A percentile compares a stretch with the other conserved stretches of the same genome.
These are phyloP conservation scores for Helianthus tuberosus DNA, from an alignment of 129 eudicot genomes.

Conservation along the genomic window DNA sequence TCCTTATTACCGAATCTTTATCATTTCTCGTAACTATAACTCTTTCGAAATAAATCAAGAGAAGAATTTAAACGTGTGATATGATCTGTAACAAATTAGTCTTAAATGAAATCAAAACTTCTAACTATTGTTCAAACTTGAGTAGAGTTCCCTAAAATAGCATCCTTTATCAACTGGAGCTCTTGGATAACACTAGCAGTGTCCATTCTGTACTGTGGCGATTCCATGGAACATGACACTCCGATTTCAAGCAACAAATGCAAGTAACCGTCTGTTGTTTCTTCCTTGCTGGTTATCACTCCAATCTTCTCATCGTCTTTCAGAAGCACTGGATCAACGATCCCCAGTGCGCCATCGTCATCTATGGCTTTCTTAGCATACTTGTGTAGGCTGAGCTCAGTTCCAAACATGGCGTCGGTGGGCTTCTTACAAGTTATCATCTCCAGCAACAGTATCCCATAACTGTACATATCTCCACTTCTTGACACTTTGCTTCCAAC, in stretches of 20 bases:
- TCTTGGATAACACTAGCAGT: slow-evolving; percentile 29
- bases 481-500: slow-evolving; percentile 46
- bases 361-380: slow-evolving; percentile 37
- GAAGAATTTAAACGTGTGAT: no score
- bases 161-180: slow-evolving; percentile 32
- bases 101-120: no score
- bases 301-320: slow-evolving; percentile 16
- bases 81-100: no score
- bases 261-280: slow-evolving; percentile 6
- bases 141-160: slow-evolving; percentile 21
- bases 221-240: slow-evolving; percentile 49
- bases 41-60: no score
- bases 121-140: background rate
- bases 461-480: slow-evolving; percentile 50
- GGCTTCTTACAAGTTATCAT: slow-evolving; percentile 40
- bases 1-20: no score
- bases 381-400: slow-evolving; percentile 38
- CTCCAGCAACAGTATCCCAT: slow-evolving; percentile 48
- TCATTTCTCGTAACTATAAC: no score
- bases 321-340: slow-evolving; percentile 37
- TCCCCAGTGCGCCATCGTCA: slow-evolving; percentile 25
- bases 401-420: slow-evolving; percentile 33
- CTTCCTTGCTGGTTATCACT: background rate
- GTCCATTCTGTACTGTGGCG: slow-evolving; percentile 44
- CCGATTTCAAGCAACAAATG: slow-evolving; percentile 38